These are phyloP conservation scores for Amanita pseudoporphyria DNA, from an alignment of 768 basidiomycete species.

Conservation along the genomic window DNA sequence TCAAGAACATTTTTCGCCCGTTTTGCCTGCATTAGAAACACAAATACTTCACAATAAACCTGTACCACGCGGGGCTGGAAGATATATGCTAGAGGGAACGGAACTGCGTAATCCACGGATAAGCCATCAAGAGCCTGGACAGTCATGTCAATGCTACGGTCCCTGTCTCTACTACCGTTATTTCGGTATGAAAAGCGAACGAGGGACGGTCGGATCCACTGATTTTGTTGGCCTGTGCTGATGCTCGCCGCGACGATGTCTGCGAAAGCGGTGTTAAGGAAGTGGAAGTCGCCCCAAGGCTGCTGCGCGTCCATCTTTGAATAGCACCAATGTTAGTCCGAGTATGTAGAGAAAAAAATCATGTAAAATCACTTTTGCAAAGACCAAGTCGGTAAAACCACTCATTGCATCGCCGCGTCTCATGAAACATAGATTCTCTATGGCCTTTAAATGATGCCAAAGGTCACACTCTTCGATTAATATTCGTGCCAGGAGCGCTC, in stretches of 20 bases:
- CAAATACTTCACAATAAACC: conserved; percentile 57
- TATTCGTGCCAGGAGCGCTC: conserved; percentile 43
- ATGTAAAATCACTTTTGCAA: conserved; percentile 45
- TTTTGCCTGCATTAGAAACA: conserved; percentile 64
- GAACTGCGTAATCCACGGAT: conserved; percentile 67
- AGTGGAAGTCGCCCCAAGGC: conserved; percentile 76
- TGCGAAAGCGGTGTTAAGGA: conserved; percentile 67
- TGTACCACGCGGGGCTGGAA: conserved; percentile 49
- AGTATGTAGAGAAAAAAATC: too few species aligned
- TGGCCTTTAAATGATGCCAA: conserved; percentile 48
- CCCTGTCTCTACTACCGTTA: conserved; percentile 34
- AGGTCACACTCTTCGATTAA: conserved; percentile 59
- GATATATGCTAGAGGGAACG: conserved; percentile 75
- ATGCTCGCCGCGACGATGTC: conserved; percentile 48
- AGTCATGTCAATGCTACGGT: conserved; percentile 36
- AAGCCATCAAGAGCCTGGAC: conserved; percentile 61
- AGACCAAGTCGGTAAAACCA: conserved; percentile 64
- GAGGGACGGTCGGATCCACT: conserved; percentile 58
- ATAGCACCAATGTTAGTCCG: neutral
- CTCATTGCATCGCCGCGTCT: conserved; percentile 68
- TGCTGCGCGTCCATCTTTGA: conserved; percentile 65
- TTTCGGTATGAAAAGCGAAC: conserved; percentile 60
- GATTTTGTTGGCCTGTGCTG: conserved; percentile 22
- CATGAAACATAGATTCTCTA: conserved; percentile 71
- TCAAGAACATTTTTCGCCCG: conserved; percentile 67